Evolutionary conservation across 257 asterid species (phyloP), one percentile per base, ranked within the genome.

Genomic region (Lycium barbarum): DNA sequence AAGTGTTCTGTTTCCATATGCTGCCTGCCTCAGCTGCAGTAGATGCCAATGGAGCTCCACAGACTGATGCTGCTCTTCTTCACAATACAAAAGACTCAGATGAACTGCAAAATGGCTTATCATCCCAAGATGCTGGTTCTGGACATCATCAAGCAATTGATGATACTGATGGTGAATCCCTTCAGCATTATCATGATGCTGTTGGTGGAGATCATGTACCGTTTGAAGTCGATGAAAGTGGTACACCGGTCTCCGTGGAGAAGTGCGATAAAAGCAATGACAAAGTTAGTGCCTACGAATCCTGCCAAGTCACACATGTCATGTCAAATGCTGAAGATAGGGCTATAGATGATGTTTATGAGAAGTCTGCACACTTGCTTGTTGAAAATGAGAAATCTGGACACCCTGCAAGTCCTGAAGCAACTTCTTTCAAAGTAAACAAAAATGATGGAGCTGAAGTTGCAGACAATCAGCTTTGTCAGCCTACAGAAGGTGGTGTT

Each of bases 121-220:
- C 87, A 43, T 74, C 51, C 66, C 45, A 15, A 59, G 83, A 63
- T 85, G 26, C 63, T 33, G 78, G 80, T 67, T 82, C 20, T 73
- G 87, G 73, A 76, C 82, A 51, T 71, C 84, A 86, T 62, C 88
- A 85, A 70, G 22, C 86, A 33, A 72, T 61, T 40, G 76, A 57
- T 70, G 89, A 83, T 87, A 90, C 92, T 59, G 81, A 83, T 86
- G 87, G 83, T 80, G 90, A 84, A 43, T 79, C 83, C 20, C 63
- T 14, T 36, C 85, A 88, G 49, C 68, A 87, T 45, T 79, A 85
- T 47, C 63, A 74, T 83, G 91, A 88, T 84, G 63, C 86, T 18
- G 53, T 66, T 84, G 84, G 82, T 65, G 88, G 84, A 62, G 82
- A 80, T 43, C 82, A 49, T 63, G 87, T 83, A 47, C 22, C 38